A percentile compares a stretch with the other conserved stretches of the same genome.
phyloP scores from a whole-genome alignment of 2,329 filamentous ascomycete species.

The Colletotrichum higginsianum region DNA sequence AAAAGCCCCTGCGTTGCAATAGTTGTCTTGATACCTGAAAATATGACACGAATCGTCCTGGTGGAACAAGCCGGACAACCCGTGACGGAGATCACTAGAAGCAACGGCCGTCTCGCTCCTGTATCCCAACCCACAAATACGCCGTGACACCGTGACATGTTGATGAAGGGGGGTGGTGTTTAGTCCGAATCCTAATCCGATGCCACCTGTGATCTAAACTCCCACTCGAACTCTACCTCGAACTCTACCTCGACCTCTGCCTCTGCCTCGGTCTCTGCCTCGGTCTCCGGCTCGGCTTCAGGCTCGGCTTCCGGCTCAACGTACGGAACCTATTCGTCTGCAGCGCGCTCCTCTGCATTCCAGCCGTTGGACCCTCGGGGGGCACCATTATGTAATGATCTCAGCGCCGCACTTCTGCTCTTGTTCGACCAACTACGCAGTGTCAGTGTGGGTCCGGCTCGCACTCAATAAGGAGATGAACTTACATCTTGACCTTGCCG shows the following conservation, averaged over 20 bases:
- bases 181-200: constrained; percentile 25
- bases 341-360: constrained; percentile 25
- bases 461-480: constrained; percentile 39
- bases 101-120: neutral
- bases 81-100: neutral
- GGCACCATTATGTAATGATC: constrained; percentile 38
- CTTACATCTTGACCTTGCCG: constrained; percentile 86
- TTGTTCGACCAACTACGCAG: constrained; percentile 48
- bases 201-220: constrained; percentile 11
- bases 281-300: too few species aligned
- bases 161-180: constrained; percentile 23
- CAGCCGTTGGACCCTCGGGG: constrained; percentile 36
- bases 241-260: too few species aligned
- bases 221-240: neutral
- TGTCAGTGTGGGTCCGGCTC: constrained; percentile 12
- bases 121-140: constrained; percentile 13
- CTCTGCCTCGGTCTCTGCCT: too few species aligned
- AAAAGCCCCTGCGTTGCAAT: neutral
- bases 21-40: neutral
- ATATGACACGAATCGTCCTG: constrained; percentile 11
- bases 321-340: constrained; percentile 10
- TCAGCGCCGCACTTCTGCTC: constrained; percentile 43
- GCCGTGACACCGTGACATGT: constrained; percentile 30
- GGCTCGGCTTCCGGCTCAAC: neutral
- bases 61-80: constrained; percentile 1